phyloP scores from a whole-genome alignment of 805 yeast genomes.

The Metschnikowia sp. region DNA sequence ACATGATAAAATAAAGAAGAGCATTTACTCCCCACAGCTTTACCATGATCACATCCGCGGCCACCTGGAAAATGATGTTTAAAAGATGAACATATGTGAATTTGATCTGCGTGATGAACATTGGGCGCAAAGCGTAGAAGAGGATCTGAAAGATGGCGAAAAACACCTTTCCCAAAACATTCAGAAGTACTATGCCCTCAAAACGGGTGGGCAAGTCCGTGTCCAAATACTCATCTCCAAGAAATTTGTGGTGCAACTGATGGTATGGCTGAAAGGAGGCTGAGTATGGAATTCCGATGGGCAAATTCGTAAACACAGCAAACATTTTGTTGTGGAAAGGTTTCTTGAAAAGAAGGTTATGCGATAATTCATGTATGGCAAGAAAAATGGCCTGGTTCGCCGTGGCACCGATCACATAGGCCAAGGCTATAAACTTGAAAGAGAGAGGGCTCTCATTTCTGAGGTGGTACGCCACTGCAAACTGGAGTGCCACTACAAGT shows the following conservation, averaged over 20 bases:
- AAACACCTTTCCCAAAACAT: constrained; percentile 81
- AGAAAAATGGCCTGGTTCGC: constrained; percentile 79
- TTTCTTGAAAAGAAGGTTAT: constrained; percentile 76
- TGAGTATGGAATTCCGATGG: constrained; percentile 86
- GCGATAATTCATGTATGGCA: constrained; percentile 86
- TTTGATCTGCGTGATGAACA: constrained; percentile 73
- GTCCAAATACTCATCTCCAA: constrained; percentile 81
- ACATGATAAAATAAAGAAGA: constrained; percentile 61
- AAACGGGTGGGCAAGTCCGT: constrained; percentile 82
- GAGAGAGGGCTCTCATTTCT: constrained; percentile 51
- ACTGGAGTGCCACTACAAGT: constrained; percentile 66
- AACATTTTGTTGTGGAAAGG: constrained; percentile 76
- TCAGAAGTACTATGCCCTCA: constrained; percentile 73
- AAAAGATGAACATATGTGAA: constrained; percentile 73
- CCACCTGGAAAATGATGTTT: constrained; percentile 59
- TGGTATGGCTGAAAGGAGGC: constrained; percentile 91
- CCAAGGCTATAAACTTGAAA: constrained; percentile 54
- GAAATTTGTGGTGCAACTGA: constrained; percentile 83
- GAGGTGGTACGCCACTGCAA: constrained; percentile 58
- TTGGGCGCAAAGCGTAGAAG: constrained; percentile 87
- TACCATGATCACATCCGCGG: constrained; percentile 57
- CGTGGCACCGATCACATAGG: constrained; percentile 83
- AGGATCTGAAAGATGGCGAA: constrained; percentile 87
- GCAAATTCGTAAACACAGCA: constrained; percentile 73
- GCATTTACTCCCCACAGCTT: constrained; percentile 62